phyloP scores from a whole-genome alignment of 2,329 filamentous ascomycete genomes.

The Phialophora expanda region DNA sequence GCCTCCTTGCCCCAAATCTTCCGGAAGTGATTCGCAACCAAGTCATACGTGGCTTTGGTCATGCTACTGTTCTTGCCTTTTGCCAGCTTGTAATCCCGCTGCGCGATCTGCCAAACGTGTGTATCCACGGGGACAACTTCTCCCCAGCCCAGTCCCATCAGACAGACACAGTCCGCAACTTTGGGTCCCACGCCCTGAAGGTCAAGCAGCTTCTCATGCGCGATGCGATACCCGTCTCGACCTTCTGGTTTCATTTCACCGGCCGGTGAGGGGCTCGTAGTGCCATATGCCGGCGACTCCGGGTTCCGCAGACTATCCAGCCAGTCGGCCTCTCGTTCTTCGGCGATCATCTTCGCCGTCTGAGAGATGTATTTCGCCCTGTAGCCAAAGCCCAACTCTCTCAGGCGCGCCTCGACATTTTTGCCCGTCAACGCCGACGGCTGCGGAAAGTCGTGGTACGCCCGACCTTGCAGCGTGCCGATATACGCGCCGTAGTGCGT shows the following conservation, averaged over 20 bases:
- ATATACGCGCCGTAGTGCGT: constrained; percentile 80
- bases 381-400: constrained; percentile 90
- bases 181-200: constrained; percentile 94
- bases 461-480: constrained; percentile 68
- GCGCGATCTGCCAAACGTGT: constrained; percentile 98
- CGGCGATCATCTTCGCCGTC: constrained; percentile 76
- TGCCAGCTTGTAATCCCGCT: constrained; percentile 92
- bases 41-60: constrained; percentile 86
- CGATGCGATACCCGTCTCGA: constrained; percentile 72
- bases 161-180: constrained; percentile 92
- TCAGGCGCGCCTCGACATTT: constrained; percentile 78
- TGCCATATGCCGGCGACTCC: constrained; percentile 66
- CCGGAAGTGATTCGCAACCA: constrained; percentile 87
- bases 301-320: constrained; percentile 78
- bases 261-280: constrained; percentile 49
- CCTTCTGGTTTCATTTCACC: constrained; percentile 57
- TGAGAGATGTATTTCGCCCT: constrained; percentile 88
- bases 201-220: constrained; percentile 77
- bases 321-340: constrained; percentile 73
- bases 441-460: constrained; percentile 85
- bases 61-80: constrained; percentile 81
- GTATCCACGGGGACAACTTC: constrained; percentile 96
- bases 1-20: constrained; percentile 89
- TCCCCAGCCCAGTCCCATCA: constrained; percentile 96
- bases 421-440: constrained; percentile 73